Conservation (phyloP, 2,329 filamentous ascomycete species). For the Monosporascus sp. region DNA sequence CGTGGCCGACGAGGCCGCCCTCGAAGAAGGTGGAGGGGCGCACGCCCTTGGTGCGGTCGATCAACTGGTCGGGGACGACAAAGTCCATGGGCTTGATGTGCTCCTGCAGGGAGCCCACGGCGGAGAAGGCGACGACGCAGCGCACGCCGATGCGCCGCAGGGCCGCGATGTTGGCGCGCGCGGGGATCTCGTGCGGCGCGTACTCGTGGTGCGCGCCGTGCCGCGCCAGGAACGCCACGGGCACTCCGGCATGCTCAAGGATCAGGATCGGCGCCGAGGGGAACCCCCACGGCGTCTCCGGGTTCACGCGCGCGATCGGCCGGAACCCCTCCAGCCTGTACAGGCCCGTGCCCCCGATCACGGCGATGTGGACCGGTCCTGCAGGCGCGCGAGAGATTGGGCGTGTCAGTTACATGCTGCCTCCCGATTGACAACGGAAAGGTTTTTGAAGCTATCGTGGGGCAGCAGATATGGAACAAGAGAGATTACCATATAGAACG, state of each 20-base stretch:
- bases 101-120: constrained; percentile 88
- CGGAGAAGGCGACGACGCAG: constrained; percentile 89
- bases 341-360: constrained; percentile 91
- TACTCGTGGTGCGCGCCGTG: constrained; percentile 86
- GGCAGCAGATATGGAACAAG: neutral
- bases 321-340: constrained; percentile 82
- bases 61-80: constrained; percentile 91
- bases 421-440: neutral
- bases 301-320: constrained; percentile 72
- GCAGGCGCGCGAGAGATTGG: neutral
- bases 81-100: constrained; percentile 95
- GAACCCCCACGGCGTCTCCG: constrained; percentile 81
- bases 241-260: constrained; percentile 76
- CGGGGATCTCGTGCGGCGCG: constrained; percentile 91
- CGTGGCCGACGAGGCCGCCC: constrained; percentile 84
- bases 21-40: constrained; percentile 96
- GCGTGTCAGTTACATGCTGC: neutral
- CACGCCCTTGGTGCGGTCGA: constrained; percentile 94
- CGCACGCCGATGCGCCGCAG: constrained; percentile 84
- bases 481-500: neutral
- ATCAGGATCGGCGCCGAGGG: constrained; percentile 76
- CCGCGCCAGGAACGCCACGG: constrained; percentile 89
- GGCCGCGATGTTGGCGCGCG: constrained; percentile 97
- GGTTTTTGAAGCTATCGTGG: constrained; percentile 5
- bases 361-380: constrained; percentile 76